Percentiles rank a stretch among this genome's conserved stretches.
Conservation (phyloP, 805 yeast genomes). For the Saccharomycopsis malanga region DNA sequence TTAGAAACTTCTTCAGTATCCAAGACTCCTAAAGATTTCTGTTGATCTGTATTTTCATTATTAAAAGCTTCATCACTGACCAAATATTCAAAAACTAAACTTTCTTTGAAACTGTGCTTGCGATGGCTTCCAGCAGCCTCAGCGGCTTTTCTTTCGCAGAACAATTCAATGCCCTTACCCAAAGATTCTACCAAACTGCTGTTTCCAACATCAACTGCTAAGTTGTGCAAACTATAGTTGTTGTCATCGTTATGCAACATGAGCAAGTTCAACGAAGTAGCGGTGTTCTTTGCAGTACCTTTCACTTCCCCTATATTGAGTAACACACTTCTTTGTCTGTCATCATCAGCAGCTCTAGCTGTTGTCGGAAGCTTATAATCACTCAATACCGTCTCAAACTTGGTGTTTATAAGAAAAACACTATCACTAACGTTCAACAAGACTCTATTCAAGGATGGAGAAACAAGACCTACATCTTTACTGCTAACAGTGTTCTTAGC, state of each 20-base stretch:
- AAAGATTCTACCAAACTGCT: constrained; percentile 20
- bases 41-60: background rate
- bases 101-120: background rate
- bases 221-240: constrained; percentile 14
- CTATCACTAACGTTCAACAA: constrained; percentile 8
- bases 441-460: constrained; percentile 16
- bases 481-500: background rate
- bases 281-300: background rate
- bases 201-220: constrained; percentile 20
- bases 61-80: constrained; percentile 4
- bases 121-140: background rate
- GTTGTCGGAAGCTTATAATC: constrained; percentile 8
- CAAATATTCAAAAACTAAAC: constrained; percentile 2
- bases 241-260: constrained; percentile 14
- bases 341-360: background rate
- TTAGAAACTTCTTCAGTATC: constrained; percentile 9
- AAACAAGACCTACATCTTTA: constrained; percentile 3
- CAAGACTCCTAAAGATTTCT: background rate
- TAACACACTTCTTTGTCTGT: background rate
- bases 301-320: constrained; percentile 6
- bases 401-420: constrained; percentile 15
- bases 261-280: constrained; percentile 15
- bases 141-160: background rate
- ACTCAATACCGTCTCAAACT: constrained; percentile 14
- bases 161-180: constrained; percentile 18